Evolutionary conservation across 352 stramenopile species (phyloP).

Genomic region (Globisporangium nagaii): DNA sequence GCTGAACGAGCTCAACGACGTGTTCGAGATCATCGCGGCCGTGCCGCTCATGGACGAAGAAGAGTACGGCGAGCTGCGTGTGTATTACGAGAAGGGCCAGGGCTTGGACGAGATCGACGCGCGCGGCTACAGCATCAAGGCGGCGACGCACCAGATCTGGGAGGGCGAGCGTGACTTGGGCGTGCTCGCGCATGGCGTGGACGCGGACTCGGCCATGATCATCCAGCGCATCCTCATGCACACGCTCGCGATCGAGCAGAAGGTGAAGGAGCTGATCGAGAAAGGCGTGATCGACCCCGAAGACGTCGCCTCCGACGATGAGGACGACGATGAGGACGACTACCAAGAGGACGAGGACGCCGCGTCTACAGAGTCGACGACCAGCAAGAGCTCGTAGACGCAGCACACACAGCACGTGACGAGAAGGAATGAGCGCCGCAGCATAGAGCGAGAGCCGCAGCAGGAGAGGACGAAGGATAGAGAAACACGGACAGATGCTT

Average conservation of each 20-base stretch:
- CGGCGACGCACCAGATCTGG: constrained; percentile 53
- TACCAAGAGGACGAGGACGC: not conserved
- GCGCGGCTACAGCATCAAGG: constrained; percentile 49
- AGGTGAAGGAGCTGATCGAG: constrained; percentile 43
- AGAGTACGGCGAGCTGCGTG: constrained; percentile 47
- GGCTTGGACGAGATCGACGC: constrained; percentile 61
- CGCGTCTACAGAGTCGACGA: not conserved
- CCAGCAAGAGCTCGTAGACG: constrained; percentile 1
- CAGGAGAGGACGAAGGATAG: not conserved
- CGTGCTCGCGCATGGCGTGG: constrained; percentile 32
- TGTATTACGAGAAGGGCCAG: constrained; percentile 55
- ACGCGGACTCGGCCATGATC: constrained; percentile 61
- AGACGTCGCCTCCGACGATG: constrained; percentile 1
- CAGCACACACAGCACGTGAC: constrained; percentile 1
- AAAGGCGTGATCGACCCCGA: constrained; percentile 8
- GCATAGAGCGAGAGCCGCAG: not conserved
- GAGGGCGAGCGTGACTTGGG: constrained; percentile 60
- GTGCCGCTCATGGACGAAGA: constrained; percentile 66
- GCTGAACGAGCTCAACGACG: constrained; percentile 54
- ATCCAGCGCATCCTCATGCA: constrained; percentile 74
- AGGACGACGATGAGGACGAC: not conserved
- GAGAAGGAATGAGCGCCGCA: not conserved
- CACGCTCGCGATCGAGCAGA: constrained; percentile 53
- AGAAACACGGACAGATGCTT: not conserved
- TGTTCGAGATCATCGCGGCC: constrained; percentile 66